Evolutionary conservation across 176 grass and related monocot species (phyloP).

Genomic region (Oryza longistaminata): DNA sequence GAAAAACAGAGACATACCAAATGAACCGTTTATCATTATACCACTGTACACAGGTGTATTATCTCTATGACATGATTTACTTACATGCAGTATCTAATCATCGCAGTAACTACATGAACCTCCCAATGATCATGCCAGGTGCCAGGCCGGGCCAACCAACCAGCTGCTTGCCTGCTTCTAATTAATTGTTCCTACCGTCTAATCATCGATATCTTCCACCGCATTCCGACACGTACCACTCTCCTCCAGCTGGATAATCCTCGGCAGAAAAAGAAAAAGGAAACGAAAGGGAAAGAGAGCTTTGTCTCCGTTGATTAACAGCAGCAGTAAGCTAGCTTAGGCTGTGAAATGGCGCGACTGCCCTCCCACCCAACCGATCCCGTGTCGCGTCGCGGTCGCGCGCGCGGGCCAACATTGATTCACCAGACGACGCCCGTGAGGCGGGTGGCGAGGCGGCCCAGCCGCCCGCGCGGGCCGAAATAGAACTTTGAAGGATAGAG

Average conservation of each 20-base stretch:
- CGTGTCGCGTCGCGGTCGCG: background rate
- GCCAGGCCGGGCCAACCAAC: background rate
- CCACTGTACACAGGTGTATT: too few species aligned
- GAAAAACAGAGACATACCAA: too few species aligned
- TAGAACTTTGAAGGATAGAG: background rate
- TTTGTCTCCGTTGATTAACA: background rate
- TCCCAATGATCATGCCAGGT: background rate
- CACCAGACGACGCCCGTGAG: conserved; percentile 26
- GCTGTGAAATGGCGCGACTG: background rate
- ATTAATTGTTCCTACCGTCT: background rate
- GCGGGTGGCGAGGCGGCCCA: conserved; percentile 27
- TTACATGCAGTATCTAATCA: background rate
- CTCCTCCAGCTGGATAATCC: background rate
- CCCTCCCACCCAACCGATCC: too few species aligned
- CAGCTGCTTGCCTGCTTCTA: background rate
- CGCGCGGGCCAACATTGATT: background rate
- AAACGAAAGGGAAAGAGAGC: background rate
- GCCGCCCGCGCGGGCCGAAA: background rate
- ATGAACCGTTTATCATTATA: too few species aligned
- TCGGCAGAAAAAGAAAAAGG: background rate
- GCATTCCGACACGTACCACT: background rate
- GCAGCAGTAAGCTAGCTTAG: background rate
- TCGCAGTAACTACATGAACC: background rate
- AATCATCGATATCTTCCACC: background rate
- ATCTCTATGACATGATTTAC: background rate